These are phyloP conservation scores for Juglanconis sp. DNA, from an alignment of 2,329 filamentous ascomycete genomes.

Conservation along the genomic window DNA sequence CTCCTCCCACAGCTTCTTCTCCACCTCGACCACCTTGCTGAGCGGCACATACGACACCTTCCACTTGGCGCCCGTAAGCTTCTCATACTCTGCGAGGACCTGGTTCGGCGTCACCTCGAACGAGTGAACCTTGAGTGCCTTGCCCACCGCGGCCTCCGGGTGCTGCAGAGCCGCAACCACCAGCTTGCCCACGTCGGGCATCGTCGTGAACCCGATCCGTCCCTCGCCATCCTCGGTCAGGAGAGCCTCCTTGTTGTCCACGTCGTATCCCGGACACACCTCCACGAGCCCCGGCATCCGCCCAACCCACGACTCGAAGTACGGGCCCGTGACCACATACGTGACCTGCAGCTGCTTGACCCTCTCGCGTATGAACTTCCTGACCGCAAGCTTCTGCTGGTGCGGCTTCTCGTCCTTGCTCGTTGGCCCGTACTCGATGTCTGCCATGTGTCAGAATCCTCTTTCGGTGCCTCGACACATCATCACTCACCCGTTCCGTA, in stretches of 20 bases:
- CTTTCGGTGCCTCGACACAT: neutral
- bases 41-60: constrained; percentile 50
- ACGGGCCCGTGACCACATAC: constrained; percentile 69
- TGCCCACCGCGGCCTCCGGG: constrained; percentile 49
- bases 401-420: constrained; percentile 64
- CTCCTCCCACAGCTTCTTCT: constrained; percentile 57
- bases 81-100: constrained; percentile 66
- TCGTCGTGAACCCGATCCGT: constrained; percentile 65
- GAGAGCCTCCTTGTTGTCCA: constrained; percentile 52
- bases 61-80: constrained; percentile 60
- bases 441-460: constrained; percentile 24
- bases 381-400: constrained; percentile 67
- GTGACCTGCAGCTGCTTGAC: constrained; percentile 56
- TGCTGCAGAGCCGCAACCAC: constrained; percentile 60
- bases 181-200: constrained; percentile 67
- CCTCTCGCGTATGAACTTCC: constrained; percentile 55
- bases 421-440: constrained; percentile 57
- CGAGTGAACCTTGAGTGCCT: constrained; percentile 65
- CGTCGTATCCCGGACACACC: constrained; percentile 56
- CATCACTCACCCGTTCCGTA: constrained; percentile 47
- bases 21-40: constrained; percentile 50
- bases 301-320: constrained; percentile 59
- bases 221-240: constrained; percentile 61
- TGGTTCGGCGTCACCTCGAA: constrained; percentile 63
- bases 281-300: constrained; percentile 34